Percentiles rank a stretch among this genome's conserved stretches.
Evolutionary conservation across 2,329 filamentous ascomycete species (phyloP).

Genomic region (Rhexocercosporidium sp.): DNA sequence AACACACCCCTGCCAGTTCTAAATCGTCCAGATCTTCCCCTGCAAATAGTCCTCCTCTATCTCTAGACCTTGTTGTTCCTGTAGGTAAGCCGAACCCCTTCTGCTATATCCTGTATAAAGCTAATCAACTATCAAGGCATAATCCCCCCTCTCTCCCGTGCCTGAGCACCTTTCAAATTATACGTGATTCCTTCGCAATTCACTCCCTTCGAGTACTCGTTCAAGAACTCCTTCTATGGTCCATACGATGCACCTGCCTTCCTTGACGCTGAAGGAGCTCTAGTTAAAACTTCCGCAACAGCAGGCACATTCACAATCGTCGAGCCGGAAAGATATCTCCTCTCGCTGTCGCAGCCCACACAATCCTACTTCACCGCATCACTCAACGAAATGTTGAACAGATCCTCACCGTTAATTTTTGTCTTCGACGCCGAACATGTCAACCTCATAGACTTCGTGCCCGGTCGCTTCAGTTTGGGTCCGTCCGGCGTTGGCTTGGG

Average conservation of each 20-base stretch:
- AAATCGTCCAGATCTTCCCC: background rate
- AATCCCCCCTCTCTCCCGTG: background rate
- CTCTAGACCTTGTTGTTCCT: too few relatives aligned
- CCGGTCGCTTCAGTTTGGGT: background rate
- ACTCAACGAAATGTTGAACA: background rate
- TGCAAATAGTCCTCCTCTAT: background rate
- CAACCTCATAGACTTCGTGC: too few relatives aligned
- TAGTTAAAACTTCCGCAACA: background rate
- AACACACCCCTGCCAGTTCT: background rate
- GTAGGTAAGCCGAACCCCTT: too few relatives aligned
- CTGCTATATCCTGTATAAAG: background rate
- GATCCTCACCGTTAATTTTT: too few relatives aligned
- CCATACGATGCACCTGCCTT: background rate
- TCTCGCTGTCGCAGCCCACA: background rate
- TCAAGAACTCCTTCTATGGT: background rate
- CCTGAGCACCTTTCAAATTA: background rate
- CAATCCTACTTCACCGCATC: background rate
- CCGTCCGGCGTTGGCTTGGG: background rate
- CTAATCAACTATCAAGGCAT: background rate
- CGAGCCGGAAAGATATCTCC: background rate
- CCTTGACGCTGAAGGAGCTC: background rate
- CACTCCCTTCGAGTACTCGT: constrained; percentile 11
- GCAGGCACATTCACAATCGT: constrained; percentile 3
- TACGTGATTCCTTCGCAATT: constrained; percentile 4
- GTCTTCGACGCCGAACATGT: too few relatives aligned